A percentile compares a stretch with the other conserved stretches of the same genome.
Conservation (phyloP, 768 basidiomycete genomes). For the Albatrellus ellisii region DNA sequence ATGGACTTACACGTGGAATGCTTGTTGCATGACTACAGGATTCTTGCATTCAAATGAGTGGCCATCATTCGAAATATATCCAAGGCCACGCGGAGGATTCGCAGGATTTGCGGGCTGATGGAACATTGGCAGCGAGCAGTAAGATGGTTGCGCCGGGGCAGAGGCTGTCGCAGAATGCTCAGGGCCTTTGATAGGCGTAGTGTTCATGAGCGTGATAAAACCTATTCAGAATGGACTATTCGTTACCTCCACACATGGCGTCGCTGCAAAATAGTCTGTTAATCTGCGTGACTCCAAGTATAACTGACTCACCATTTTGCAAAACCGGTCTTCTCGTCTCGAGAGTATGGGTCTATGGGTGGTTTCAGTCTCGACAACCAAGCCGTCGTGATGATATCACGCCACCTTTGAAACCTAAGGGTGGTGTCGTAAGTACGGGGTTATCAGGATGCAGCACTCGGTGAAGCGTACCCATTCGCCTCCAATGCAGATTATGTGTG, state of each 20-base stretch:
- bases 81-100: conserved; percentile 18
- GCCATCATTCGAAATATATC: conserved; percentile 43
- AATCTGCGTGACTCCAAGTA: neutral
- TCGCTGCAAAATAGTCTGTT: too few relatives aligned
- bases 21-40: conserved; percentile 35
- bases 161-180: conserved; percentile 32
- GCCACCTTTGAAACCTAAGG: conserved; percentile 42
- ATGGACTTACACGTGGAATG: conserved; percentile 44
- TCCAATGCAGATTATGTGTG: conserved; percentile 43
- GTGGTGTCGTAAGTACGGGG: neutral
- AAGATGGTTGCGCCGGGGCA: conserved; percentile 33
- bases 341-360: conserved; percentile 41
- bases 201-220: neutral
- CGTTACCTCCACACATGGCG: conserved; percentile 35
- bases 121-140: conserved; percentile 40
- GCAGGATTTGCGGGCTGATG: conserved; percentile 25
- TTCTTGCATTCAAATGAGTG: conserved; percentile 42
- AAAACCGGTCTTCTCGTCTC: conserved; percentile 40
- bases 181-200: conserved; percentile 23
- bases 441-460: neutral
- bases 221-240: neutral
- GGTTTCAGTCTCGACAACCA: neutral
- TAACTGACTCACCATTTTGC: conserved; percentile 31
- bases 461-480: conserved; percentile 33
- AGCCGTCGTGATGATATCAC: neutral